Conservation (phyloP, 2,329 filamentous ascomycete species). For the Stagonosporopsis vannaccii region DNA sequence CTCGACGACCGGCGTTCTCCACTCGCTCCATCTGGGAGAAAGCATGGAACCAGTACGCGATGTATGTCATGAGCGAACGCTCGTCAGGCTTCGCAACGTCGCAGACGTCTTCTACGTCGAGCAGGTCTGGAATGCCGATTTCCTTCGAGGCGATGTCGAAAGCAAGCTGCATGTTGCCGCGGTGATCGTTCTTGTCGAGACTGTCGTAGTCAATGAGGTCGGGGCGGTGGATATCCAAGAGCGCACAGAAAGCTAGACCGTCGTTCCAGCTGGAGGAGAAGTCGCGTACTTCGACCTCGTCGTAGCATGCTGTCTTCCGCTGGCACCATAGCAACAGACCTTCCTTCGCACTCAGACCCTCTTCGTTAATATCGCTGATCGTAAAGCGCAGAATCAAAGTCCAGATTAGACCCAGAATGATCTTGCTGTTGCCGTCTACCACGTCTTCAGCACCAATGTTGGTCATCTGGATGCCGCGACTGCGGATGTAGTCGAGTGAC, state of each 20-base stretch:
- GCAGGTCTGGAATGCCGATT: constrained; percentile 93
- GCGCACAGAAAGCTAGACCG: constrained; percentile 92
- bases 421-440: constrained; percentile 96
- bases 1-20: constrained; percentile 92
- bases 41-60: constrained; percentile 99
- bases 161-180: constrained; percentile 96
- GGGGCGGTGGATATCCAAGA: constrained; percentile 95
- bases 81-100: constrained; percentile 97
- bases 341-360: constrained; percentile 97
- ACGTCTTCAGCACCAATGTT: constrained; percentile 99
- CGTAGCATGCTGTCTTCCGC: constrained; percentile 97
- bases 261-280: constrained; percentile 98
- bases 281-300: constrained; percentile 93
- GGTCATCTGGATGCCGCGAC: constrained; percentile 91
- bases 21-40: constrained; percentile 99
- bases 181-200: constrained; percentile 91
- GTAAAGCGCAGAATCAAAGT: constrained; percentile 97
- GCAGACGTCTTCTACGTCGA: constrained; percentile 98
- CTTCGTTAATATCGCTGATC: constrained; percentile 97
- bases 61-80: constrained; percentile 97
- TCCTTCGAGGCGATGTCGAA: constrained; percentile 96
- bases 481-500: constrained; percentile 91
- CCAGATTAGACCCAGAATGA: constrained; percentile 97
- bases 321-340: constrained; percentile 96
- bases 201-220: constrained; percentile 97